These are phyloP conservation scores for Fusarium sp. DNA, from an alignment of 2,329 filamentous ascomycete genomes.

Conservation along the genomic window DNA sequence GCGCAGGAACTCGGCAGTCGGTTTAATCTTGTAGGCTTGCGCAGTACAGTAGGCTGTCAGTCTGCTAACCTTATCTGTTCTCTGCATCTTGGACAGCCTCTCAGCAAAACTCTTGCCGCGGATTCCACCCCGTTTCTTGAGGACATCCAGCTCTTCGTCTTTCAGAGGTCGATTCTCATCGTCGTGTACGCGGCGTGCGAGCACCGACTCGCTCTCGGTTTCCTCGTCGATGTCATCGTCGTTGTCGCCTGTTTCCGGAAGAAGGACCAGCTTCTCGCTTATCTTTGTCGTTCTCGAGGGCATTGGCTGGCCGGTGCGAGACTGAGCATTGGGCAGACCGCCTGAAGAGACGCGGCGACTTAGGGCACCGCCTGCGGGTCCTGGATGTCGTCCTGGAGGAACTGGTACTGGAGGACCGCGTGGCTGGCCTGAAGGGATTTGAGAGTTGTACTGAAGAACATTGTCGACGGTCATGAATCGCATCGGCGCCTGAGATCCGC, in stretches of 20 bases:
- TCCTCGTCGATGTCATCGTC: slow-evolving; percentile 69
- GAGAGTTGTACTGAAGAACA: slow-evolving; percentile 90
- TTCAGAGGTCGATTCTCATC: slow-evolving; percentile 72
- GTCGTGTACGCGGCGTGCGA: slow-evolving; percentile 55
- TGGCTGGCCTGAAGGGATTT: slow-evolving; percentile 94
- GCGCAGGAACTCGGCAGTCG: slow-evolving; percentile 88
- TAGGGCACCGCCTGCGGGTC: slow-evolving; percentile 19
- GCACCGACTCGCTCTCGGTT: slow-evolving; percentile 55
- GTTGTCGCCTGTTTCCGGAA: slow-evolving; percentile 80
- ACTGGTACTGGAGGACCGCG: slow-evolving; percentile 71
- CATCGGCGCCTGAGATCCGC: slow-evolving; percentile 59
- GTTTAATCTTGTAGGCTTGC: slow-evolving; percentile 88
- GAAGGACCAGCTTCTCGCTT: slow-evolving; percentile 93
- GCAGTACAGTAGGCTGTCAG: slow-evolving; percentile 97
- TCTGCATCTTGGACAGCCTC: slow-evolving; percentile 85
- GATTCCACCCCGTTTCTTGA: slow-evolving; percentile 69
- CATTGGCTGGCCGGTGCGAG: slow-evolving; percentile 66
- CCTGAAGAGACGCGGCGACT: slow-evolving; percentile 48
- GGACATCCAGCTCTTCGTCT: slow-evolving; percentile 73
- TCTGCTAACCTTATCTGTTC: slow-evolving; percentile 86
- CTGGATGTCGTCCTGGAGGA: slow-evolving; percentile 44
- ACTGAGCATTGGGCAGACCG: slow-evolving; percentile 53
- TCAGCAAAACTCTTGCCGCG: slow-evolving; percentile 92
- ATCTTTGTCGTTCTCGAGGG: slow-evolving; percentile 92
- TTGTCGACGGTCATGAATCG: slow-evolving; percentile 92